Conservation (phyloP, 2,329 filamentous ascomycete genomes). For the Purpureocillium takamizusanense region DNA sequence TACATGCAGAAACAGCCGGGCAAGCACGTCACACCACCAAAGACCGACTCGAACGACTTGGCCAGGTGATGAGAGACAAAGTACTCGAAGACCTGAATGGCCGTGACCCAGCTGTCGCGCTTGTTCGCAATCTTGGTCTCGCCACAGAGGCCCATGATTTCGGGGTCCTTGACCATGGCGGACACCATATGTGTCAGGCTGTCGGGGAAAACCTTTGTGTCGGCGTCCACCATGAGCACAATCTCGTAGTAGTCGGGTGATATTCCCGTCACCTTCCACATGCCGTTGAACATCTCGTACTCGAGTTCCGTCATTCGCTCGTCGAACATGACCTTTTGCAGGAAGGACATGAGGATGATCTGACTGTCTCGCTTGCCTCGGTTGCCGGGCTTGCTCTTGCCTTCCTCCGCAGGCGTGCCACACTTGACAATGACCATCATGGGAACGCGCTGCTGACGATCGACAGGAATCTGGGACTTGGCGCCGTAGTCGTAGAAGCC, state of each 20-base stretch:
- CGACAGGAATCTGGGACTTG: constrained; percentile 66
- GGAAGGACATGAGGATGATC: constrained; percentile 97
- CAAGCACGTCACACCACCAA: constrained; percentile 96
- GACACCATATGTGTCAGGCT: constrained; percentile 98
- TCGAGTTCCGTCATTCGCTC: constrained; percentile 99
- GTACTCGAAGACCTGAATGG: constrained; percentile 99
- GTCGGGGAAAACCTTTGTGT: constrained; percentile 98
- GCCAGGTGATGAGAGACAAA: constrained; percentile 97
- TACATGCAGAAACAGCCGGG: constrained; percentile 99
- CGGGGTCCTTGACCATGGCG: constrained; percentile 97
- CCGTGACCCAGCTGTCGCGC: constrained; percentile 84
- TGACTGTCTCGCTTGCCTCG: constrained; percentile 98
- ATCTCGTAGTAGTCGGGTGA: constrained; percentile 97
- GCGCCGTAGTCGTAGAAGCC: constrained; percentile 96
- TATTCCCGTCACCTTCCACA: constrained; percentile 98
- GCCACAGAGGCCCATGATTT: constrained; percentile 97
- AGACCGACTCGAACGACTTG: constrained; percentile 96
- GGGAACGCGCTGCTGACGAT: constrained; percentile 92
- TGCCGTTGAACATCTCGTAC: constrained; percentile 98
- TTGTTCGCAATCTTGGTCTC: constrained; percentile 99
- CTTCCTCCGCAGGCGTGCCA: constrained; percentile 79
- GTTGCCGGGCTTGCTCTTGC: constrained; percentile 83
- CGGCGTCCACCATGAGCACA: constrained; percentile 97
- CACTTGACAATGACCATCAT: constrained; percentile 97
- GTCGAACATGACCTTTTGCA: constrained; percentile 99